These are phyloP conservation scores for Kodamaea kakaduensis DNA, from an alignment of 805 yeast species.

Conservation along the genomic window DNA sequence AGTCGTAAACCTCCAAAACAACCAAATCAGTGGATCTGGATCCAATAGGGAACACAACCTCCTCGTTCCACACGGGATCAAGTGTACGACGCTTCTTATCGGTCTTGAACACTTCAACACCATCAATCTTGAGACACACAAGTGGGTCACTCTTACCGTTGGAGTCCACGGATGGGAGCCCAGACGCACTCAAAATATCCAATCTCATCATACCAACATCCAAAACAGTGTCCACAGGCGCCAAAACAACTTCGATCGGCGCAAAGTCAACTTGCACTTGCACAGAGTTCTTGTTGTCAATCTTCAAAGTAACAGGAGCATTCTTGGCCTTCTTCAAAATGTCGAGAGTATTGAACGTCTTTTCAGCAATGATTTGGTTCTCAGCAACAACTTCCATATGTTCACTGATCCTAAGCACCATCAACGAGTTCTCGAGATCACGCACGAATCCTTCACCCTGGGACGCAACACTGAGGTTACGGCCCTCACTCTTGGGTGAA, in stretches of 20 bases:
- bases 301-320: slow-evolving; percentile 42
- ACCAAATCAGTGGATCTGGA: slow-evolving; percentile 58
- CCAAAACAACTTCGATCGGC: slow-evolving; percentile 53
- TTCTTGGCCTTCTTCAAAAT: slow-evolving; percentile 48
- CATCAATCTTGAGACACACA: slow-evolving; percentile 50
- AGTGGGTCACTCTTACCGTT: slow-evolving; percentile 80
- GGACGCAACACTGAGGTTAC: slow-evolving; percentile 41
- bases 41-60: slow-evolving; percentile 51
- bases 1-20: slow-evolving; percentile 55
- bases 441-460: slow-evolving; percentile 61
- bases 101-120: slow-evolving; percentile 51
- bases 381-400: slow-evolving; percentile 43
- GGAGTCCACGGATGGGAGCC: slow-evolving; percentile 56
- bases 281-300: slow-evolving; percentile 39
- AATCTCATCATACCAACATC: slow-evolving; percentile 66
- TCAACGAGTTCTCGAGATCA: slow-evolving; percentile 60
- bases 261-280: slow-evolving; percentile 53
- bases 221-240: slow-evolving; percentile 55
- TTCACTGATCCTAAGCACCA: slow-evolving; percentile 55
- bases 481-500: slow-evolving; percentile 46
- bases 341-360: slow-evolving; percentile 47
- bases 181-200: slow-evolving; percentile 53
- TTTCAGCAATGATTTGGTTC: slow-evolving; percentile 51
- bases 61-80: slow-evolving; percentile 76
- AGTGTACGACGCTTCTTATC: slow-evolving; percentile 62